These are phyloP conservation scores for Scheffersomyces amazonensis DNA, from an alignment of 805 yeast species.

Conservation along the genomic window DNA sequence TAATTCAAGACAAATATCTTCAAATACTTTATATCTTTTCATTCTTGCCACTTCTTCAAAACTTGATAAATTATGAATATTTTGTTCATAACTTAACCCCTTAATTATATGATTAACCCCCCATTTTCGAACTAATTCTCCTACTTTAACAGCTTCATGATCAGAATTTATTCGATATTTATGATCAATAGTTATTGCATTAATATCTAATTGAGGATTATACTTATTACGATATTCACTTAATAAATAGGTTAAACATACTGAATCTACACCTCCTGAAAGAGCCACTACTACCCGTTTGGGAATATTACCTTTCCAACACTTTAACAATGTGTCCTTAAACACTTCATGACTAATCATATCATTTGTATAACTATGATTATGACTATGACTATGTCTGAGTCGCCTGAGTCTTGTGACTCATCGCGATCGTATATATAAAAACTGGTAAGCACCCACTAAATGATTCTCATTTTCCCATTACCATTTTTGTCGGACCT, in stretches of 20 bases:
- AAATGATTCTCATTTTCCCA: too few species aligned
- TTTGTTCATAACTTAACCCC: conserved; percentile 19
- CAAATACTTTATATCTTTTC: conserved; percentile 47
- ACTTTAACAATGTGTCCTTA: conserved; percentile 9
- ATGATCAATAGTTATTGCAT: conserved; percentile 70
- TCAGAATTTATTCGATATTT: conserved; percentile 46
- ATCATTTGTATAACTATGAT: background rate
- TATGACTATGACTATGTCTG: background rate
- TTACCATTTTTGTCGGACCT: too few species aligned
- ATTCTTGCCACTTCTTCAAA: conserved; percentile 62
- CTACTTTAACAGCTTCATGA: conserved; percentile 47
- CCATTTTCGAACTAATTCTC: conserved; percentile 28
- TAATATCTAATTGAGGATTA: conserved; percentile 28
- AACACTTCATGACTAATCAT: conserved; percentile 14
- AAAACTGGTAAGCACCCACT: too few species aligned
- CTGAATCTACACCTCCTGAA: conserved; percentile 82
- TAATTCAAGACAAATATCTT: conserved; percentile 33
- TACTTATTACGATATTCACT: conserved; percentile 27
- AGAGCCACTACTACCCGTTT: conserved; percentile 51
- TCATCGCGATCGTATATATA: too few species aligned
- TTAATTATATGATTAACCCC: conserved; percentile 30
- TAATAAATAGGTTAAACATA: conserved; percentile 59
- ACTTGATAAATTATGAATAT: conserved; percentile 28
- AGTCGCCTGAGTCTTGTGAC: too few species aligned
- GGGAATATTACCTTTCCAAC: conserved; percentile 16